phyloP scores from a whole-genome alignment of 2,329 filamentous ascomycete species.

The Penicillium sp. region DNA sequence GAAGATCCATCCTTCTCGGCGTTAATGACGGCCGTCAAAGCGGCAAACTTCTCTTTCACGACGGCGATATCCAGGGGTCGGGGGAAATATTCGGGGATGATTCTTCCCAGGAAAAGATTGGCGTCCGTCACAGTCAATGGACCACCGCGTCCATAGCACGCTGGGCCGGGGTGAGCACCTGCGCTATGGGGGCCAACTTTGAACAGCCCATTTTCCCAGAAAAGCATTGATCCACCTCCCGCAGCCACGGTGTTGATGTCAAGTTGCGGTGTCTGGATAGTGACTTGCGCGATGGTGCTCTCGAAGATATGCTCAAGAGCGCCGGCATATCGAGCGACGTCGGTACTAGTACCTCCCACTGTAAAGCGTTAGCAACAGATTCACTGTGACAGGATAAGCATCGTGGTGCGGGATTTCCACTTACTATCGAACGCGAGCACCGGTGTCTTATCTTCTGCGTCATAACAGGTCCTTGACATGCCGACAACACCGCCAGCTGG shows the following conservation, averaged over 20 bases:
- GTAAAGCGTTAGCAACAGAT: no score
- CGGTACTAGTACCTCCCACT: slow-evolving; percentile 89
- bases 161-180: slow-evolving; percentile 84
- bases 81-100: slow-evolving; percentile 90
- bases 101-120: slow-evolving; percentile 79
- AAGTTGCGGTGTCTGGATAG: slow-evolving; percentile 85
- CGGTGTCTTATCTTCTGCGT: slow-evolving; percentile 73
- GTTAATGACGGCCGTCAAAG: slow-evolving; percentile 75
- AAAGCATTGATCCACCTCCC: slow-evolving; percentile 67
- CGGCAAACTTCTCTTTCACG: slow-evolving; percentile 70
- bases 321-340: slow-evolving; percentile 81
- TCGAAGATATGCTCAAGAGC: slow-evolving; percentile 92
- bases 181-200: slow-evolving; percentile 91
- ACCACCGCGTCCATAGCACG: slow-evolving; percentile 88
- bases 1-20: slow-evolving; percentile 52
- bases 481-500: slow-evolving; percentile 90
- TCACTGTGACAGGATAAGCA: no score
- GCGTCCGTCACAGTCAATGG: slow-evolving; percentile 90
- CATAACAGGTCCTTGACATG: slow-evolving; percentile 87
- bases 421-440: slow-evolving; percentile 96
- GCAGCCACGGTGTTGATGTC: slow-evolving; percentile 96
- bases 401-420: no score
- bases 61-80: slow-evolving; percentile 74
- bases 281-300: slow-evolving; percentile 89
- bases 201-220: slow-evolving; percentile 86